phyloP scores from a whole-genome alignment of 148 eudicot genomes.

The Cornus controversa region DNA sequence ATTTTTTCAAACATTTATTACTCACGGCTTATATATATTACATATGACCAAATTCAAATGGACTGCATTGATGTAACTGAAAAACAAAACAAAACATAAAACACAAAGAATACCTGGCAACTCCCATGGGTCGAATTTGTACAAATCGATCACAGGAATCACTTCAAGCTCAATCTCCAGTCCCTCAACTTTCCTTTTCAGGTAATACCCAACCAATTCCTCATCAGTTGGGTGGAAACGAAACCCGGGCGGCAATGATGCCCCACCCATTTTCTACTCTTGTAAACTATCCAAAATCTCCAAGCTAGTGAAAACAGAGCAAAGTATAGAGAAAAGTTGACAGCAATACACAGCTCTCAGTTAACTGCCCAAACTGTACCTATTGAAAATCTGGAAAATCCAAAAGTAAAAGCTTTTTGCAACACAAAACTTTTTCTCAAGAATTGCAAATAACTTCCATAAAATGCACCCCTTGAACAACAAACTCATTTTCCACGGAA shows the following conservation, averaged over 20 bases:
- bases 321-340: background rate
- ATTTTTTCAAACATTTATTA: background rate
- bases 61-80: background rate
- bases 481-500: constrained; percentile 51
- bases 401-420: constrained; percentile 77
- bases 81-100: background rate
- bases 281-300: constrained; percentile 12
- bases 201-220: constrained; percentile 75
- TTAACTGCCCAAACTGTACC: constrained; percentile 55
- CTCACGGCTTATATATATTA: background rate
- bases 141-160: constrained; percentile 74
- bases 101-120: constrained; percentile 61
- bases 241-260: constrained; percentile 81
- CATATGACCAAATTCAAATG: background rate
- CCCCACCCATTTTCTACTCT: constrained; percentile 45
- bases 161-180: constrained; percentile 76
- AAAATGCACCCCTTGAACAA: constrained; percentile 49
- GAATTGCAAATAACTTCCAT: constrained; percentile 49
- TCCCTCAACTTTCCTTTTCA: constrained; percentile 71
- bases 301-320: constrained; percentile 15
- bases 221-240: constrained; percentile 85
- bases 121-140: constrained; percentile 86
- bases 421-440: constrained; percentile 62
- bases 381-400: constrained; percentile 75
- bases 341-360: background rate